Conservation (phyloP, 257 asterid genomes). For the Przewalskia tangutica region DNA sequence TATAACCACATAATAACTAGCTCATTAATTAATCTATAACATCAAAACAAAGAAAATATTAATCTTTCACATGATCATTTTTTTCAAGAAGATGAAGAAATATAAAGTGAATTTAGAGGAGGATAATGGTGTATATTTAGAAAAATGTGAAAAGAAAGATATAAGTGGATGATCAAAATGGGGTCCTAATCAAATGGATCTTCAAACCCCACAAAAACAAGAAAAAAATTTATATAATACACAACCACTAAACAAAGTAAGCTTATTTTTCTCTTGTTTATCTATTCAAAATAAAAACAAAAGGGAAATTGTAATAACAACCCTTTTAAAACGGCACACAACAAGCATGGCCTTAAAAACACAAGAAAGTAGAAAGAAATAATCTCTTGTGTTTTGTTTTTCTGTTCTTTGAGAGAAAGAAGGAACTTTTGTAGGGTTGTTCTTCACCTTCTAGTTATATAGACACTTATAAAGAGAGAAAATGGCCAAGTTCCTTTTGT, state of each 20-base stretch:
- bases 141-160: background rate
- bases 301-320: background rate
- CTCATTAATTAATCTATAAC: background rate
- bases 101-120: background rate
- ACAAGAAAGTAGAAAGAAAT: background rate
- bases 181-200: constrained; percentile 10
- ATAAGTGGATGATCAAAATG: background rate
- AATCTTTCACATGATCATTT: background rate
- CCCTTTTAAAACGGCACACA: background rate
- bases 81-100: background rate
- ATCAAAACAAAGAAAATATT: no score
- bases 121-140: background rate
- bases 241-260: background rate
- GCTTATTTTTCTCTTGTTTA: background rate
- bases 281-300: background rate
- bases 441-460: background rate
- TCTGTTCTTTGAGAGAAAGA: constrained; percentile 16
- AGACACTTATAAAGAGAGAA: constrained; percentile 8
- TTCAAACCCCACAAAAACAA: background rate
- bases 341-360: background rate
- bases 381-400: background rate
- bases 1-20: background rate
- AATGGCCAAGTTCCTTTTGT: background rate
- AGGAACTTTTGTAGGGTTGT: constrained; percentile 32
- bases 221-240: background rate